Evolutionary conservation across 2,329 filamentous ascomycete genomes (phyloP).

Genomic region (Dryadomyces quercus-mongolicae): DNA sequence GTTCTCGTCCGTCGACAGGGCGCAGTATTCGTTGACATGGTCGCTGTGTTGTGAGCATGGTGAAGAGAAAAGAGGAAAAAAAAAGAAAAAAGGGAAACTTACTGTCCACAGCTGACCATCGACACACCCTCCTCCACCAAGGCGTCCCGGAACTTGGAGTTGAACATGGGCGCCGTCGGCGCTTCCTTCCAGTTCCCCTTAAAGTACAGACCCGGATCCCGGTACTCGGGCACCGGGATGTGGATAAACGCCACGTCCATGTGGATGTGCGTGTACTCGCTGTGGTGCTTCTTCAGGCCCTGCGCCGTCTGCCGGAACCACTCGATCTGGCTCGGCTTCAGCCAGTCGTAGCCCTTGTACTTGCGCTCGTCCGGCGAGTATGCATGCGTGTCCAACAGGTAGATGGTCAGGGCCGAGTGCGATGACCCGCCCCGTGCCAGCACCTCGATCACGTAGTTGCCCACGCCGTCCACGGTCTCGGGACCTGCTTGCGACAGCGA

Average conservation of each 20-base stretch:
- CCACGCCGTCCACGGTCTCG: constrained; percentile 73
- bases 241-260: constrained; percentile 97
- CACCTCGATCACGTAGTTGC: constrained; percentile 90
- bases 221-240: constrained; percentile 88
- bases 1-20: constrained; percentile 46
- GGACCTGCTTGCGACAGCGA: constrained; percentile 80
- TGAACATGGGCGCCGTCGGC: constrained; percentile 79
- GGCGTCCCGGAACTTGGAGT: constrained; percentile 86
- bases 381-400: constrained; percentile 84
- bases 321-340: constrained; percentile 85
- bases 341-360: constrained; percentile 92
- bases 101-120: constrained; percentile 86
- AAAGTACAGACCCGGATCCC: constrained; percentile 41
- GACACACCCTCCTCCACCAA: constrained; percentile 75
- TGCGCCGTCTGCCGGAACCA: constrained; percentile 82
- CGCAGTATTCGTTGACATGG: constrained; percentile 95
- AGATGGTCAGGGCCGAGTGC: constrained; percentile 88
- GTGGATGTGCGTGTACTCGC: constrained; percentile 79
- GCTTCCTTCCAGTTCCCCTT: constrained; percentile 70
- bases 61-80: background rate
- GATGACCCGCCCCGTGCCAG: constrained; percentile 66
- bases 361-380: constrained; percentile 83
- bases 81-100: constrained; percentile 25
- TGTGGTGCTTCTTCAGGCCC: constrained; percentile 62
- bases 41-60: constrained; percentile 40